A percentile compares a stretch with the other conserved stretches of the same genome.
These are phyloP conservation scores for Mycena filopes DNA, from an alignment of 768 basidiomycete species.

Conservation along the genomic window DNA sequence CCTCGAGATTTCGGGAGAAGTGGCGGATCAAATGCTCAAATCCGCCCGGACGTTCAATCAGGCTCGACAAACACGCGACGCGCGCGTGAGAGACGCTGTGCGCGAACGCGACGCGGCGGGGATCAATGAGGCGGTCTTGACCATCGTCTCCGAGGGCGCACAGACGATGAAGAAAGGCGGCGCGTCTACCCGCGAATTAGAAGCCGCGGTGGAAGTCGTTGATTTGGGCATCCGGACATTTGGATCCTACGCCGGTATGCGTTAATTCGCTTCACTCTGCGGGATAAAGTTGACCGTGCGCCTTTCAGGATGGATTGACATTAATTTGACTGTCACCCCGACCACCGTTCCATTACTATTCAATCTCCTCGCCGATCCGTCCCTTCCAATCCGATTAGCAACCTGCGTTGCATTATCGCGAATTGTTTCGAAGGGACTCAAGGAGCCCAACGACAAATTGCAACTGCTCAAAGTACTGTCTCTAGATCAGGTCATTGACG, in stretches of 20 bases:
- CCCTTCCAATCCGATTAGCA: slow-evolving; percentile 83
- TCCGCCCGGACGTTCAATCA: slow-evolving; percentile 79
- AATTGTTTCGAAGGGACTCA: slow-evolving; percentile 92
- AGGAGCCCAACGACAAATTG: slow-evolving; percentile 90
- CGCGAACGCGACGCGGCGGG: slow-evolving; percentile 88
- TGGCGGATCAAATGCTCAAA: slow-evolving; percentile 96
- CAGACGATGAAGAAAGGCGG: slow-evolving; percentile 68
- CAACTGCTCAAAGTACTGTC: slow-evolving; percentile 91
- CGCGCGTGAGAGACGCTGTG: slow-evolving; percentile 87
- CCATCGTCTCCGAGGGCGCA: slow-evolving; percentile 78
- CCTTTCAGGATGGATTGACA: slow-evolving; percentile 92
- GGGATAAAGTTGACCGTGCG: slow-evolving; percentile 9
- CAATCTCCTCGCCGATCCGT: slow-evolving; percentile 80
- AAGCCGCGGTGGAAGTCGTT: slow-evolving; percentile 78
- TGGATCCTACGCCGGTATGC: slow-evolving; percentile 93
- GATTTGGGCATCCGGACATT: slow-evolving; percentile 95
- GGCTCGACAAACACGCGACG: slow-evolving; percentile 83
- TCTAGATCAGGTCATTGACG: slow-evolving; percentile 82
- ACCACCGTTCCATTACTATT: slow-evolving; percentile 88
- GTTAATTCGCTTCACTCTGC: not conserved
- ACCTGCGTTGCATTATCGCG: slow-evolving; percentile 83
- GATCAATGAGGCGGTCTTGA: slow-evolving; percentile 89
- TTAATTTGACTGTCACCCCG: slow-evolving; percentile 94
- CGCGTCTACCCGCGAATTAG: slow-evolving; percentile 62
- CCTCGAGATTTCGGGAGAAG: slow-evolving; percentile 94